These are phyloP conservation scores for Rhodotorula mucilaginosa DNA, from an alignment of 1,284 basidiomycete genomes.

Conservation along the genomic window DNA sequence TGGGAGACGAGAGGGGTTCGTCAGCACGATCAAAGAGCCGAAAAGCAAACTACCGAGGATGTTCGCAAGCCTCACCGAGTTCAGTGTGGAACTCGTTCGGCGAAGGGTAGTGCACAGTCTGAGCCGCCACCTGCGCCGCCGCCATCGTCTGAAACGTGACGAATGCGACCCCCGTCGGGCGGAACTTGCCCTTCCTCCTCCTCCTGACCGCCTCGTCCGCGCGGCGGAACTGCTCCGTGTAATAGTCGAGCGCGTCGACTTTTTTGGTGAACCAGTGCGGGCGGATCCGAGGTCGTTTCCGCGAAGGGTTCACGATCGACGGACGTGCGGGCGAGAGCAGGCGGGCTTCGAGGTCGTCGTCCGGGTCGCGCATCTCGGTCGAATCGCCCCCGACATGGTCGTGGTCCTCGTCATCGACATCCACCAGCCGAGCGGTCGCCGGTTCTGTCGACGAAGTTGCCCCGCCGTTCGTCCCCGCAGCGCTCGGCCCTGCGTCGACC, in stretches of 20 bases:
- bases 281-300: slow-evolving; percentile 65
- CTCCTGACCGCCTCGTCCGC: slow-evolving; percentile 72
- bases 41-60: neutral
- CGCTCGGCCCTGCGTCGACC: neutral
- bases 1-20: neutral
- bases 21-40: neutral
- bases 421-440: slow-evolving; percentile 6
- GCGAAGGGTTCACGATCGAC: slow-evolving; percentile 68
- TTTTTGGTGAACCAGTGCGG: slow-evolving; percentile 65
- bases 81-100: slow-evolving; percentile 66
- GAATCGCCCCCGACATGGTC: neutral
- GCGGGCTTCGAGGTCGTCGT: slow-evolving; percentile 39
- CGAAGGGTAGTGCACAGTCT: slow-evolving; percentile 72
- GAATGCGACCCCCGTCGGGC: slow-evolving; percentile 78
- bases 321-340: slow-evolving; percentile 12
- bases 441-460: slow-evolving; percentile 20
- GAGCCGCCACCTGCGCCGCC: slow-evolving; percentile 86
- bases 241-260: slow-evolving; percentile 80
- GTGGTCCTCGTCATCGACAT: slow-evolving; percentile 20
- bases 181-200: slow-evolving; percentile 66
- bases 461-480: neutral
- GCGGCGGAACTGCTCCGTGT: slow-evolving; percentile 70
- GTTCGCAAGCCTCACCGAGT: slow-evolving; percentile 46
- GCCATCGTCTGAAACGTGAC: slow-evolving; percentile 97
- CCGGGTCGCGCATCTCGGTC: slow-evolving; percentile 5